Base-by-base conservation (phyloP, 108 stramenopile species). In the Cyclotella cryptica region DNA sequence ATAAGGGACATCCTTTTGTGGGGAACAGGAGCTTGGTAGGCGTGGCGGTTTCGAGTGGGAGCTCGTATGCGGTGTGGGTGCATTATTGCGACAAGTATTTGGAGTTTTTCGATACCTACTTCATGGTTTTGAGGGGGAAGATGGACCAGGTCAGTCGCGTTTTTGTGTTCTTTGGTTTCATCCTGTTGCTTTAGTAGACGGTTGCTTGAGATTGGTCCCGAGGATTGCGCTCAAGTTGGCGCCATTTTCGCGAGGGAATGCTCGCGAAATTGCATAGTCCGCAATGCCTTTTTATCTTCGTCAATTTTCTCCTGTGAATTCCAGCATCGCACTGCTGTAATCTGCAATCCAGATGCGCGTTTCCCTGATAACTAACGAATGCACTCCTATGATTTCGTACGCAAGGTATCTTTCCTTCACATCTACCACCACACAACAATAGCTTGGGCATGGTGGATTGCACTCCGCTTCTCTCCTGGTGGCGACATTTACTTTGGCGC, bases 351-450 rank as follows among this genome's bases (percentile, higher is more conserved):
- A 49, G 18, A 9, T 3, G 9, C 17, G 1, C 3, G n/a, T n/a
- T 49, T 7, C 49, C 17, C 49, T 49, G 19, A 49, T 19, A 9
- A 49, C 19, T 49, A 3, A n/a, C n/a, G 17, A 19, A n/a, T 17
- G 3, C 49, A 3, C 9, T n/a, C 49, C 49, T 3, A 1, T 49
- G 19, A 7, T 19, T n/a, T 19, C 6, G n/a, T 17, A 19, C 3
- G 5, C 17, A 58, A 98, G 97, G 96, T 99, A 30, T 94, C 96
- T 10, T 99, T 99, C 82, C 92, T 99, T 43, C 99, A 99, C 84
- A 92, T 98, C 18, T 99, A 99, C 85, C 99, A 99, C 79, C 99
- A 99, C 75, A 78, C 88, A 63, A 96, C 95, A 58, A 99, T 99
- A 70, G 89, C 93, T 0, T 92, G 91, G 91, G 96, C 96, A 15